phyloP scores from a whole-genome alignment of 176 grass and related monocot species.

The Bromus sterilis region DNA sequence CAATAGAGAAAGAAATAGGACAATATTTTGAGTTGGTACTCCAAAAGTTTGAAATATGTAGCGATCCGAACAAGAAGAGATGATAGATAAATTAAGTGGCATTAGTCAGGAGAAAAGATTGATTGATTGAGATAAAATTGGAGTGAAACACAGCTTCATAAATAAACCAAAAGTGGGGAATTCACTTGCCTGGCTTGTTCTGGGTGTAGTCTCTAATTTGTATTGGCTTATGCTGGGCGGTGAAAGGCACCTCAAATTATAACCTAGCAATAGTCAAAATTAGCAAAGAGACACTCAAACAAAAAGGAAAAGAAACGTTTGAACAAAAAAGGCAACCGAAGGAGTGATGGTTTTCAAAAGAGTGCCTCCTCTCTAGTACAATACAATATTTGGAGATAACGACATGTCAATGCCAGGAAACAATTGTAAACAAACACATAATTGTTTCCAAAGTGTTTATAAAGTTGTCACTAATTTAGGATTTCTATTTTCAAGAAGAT shows the following conservation, averaged over 20 bases:
- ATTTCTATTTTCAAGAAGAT: no score
- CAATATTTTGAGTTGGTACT: background rate
- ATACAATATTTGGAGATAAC: no score
- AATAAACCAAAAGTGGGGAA: background rate
- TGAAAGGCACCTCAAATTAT: constrained; percentile 86
- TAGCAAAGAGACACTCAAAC: background rate
- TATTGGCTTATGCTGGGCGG: constrained; percentile 88
- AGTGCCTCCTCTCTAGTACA: constrained; percentile 97
- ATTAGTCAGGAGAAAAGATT: no score
- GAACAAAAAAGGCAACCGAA: constrained; percentile 47
- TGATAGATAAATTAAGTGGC: background rate
- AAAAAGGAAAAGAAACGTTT: background rate
- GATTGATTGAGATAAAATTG: no score
- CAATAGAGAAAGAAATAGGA: background rate
- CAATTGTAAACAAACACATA: no score
- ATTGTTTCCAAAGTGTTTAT: no score
- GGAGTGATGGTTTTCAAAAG: constrained; percentile 82
- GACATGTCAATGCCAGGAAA: no score
- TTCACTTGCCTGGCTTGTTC: constrained; percentile 73
- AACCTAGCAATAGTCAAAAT: constrained; percentile 45
- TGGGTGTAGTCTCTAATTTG: constrained; percentile 94
- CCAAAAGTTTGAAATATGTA: background rate
- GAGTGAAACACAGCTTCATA: background rate
- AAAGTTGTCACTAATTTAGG: no score
- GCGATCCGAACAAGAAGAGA: no score